Evolutionary conservation across 139 green algal species (phyloP).

Genomic region (Tetraselmis striata): DNA sequence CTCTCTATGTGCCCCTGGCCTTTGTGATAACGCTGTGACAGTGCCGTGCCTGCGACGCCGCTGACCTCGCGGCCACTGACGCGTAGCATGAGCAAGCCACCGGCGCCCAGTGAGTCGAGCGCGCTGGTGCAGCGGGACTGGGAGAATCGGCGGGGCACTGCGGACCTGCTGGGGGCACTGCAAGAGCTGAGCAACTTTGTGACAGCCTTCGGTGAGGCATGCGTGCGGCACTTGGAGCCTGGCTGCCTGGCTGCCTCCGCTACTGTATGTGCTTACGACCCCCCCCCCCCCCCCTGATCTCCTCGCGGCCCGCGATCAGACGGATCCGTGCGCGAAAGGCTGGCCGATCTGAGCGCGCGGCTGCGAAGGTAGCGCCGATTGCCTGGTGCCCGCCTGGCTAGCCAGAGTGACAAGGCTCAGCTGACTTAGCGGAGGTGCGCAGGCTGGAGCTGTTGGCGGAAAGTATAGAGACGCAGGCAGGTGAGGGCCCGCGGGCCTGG

Average conservation of each 20-base stretch:
- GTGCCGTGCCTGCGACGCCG: neutral
- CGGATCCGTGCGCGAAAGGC: neutral
- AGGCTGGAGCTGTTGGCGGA: neutral
- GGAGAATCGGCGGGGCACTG: neutral
- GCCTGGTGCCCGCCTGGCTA: too few relatives aligned
- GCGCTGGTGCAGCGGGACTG: neutral
- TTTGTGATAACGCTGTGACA: too few relatives aligned
- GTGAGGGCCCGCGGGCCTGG: too few relatives aligned
- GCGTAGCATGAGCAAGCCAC: neutral
- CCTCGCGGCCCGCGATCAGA: too few relatives aligned
- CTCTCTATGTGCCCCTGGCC: too few relatives aligned
- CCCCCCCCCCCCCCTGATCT: too few relatives aligned
- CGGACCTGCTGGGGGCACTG: neutral
- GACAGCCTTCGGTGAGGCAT: neutral
- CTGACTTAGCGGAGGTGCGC: too few relatives aligned
- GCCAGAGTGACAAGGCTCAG: too few relatives aligned
- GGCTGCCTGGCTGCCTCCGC: too few relatives aligned
- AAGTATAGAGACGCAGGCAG: neutral
- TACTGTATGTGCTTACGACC: too few relatives aligned
- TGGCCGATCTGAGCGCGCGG: neutral
- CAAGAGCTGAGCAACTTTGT: neutral
- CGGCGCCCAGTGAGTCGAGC: neutral
- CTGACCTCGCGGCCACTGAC: neutral
- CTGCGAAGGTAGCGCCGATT: neutral
- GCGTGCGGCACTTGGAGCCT: too few relatives aligned